These are phyloP conservation scores for Aphanomyces euteiches DNA, from an alignment of 352 stramenopile genomes.

Conservation along the genomic window DNA sequence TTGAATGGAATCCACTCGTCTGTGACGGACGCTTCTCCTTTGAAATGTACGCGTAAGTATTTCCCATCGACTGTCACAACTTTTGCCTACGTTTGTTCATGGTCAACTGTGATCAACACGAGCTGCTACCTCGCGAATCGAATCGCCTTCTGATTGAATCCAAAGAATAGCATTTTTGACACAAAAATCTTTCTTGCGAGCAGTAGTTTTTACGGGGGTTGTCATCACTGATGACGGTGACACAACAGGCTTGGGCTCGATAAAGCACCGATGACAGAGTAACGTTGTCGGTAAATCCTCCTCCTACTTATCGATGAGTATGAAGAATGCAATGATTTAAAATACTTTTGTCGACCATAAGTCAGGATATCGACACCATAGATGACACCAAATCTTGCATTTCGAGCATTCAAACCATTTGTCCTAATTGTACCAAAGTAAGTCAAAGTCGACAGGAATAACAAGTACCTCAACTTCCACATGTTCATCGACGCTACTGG, in stretches of 20 bases:
- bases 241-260: slow-evolving; percentile 37
- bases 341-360: slow-evolving; percentile 31
- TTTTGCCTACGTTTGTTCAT: slow-evolving; percentile 41
- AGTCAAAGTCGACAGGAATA: not conserved
- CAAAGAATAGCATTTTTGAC: slow-evolving; percentile 10
- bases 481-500: slow-evolving; percentile 51
- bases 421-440: slow-evolving; percentile 39
- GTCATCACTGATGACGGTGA: slow-evolving; percentile 31
- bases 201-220: slow-evolving; percentile 22
- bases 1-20: slow-evolving; percentile 20
- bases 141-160: slow-evolving; percentile 13
- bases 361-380: slow-evolving; percentile 59
- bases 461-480: slow-evolving; percentile 51
- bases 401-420: slow-evolving; percentile 80
- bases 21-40: slow-evolving; percentile 28
- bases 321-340: too few species aligned
- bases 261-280: slow-evolving; percentile 50
- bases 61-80: slow-evolving; percentile 65
- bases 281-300: slow-evolving; percentile 49
- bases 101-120: slow-evolving; percentile 34
- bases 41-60: slow-evolving; percentile 76
- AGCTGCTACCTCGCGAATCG: slow-evolving; percentile 31
- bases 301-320: slow-evolving; percentile 26
- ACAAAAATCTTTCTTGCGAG: not conserved
- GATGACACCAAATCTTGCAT: slow-evolving; percentile 73